Base-by-base conservation (phyloP, 768 basidiomycete species). In the Amanita fuliginea region DNA sequence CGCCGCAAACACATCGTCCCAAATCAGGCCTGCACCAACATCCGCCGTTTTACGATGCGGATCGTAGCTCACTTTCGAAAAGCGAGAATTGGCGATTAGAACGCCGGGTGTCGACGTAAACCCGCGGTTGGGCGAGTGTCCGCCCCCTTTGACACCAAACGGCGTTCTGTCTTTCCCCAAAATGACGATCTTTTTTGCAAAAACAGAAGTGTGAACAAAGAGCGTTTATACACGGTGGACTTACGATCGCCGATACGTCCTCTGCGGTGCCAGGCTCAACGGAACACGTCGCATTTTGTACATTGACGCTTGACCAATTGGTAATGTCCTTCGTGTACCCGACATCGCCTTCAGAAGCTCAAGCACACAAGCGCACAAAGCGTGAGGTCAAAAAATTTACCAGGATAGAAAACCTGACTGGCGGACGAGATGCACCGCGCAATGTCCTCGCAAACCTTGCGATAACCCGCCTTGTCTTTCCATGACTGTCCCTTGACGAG, bases 71-170 rank as follows among this genome's bases (percentile, higher is more conserved):
- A 77, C 68, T 14, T 71, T 53, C 3, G 66, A 64, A 57, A 81
- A 79, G 1, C 67, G 62, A 34, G 52, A 59, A 76, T 82, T 74
- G 6, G 75, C 62, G 6, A 83, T 81, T 11, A 77, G 78, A 10
- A 83, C 71, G 28, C 80, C 81, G 1, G 58, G 53, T 0, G 81
- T 82, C 0, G 82, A 82, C 0, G 78, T 78, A 52, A 80, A 81
- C 1, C 73, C 73, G 0, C 68, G 72, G 55, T 80, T 81, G 2
- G 68, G 55, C 0, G 73, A 52, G 58, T 83, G 80, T 0, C 81
- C 80, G 13, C 77, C 80, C n/a, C 79, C 74, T 59, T 80, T 83
- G 47, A 82, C 71, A 9, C 78, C 80, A 52, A 83, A 81, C 1
- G 77, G 69, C 1, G 74, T 77, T 24, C 57, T 48, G 0, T 67